Evolutionary conservation across 306 rosid species (phyloP).

Genomic region (Pterocarpus santalinus): DNA sequence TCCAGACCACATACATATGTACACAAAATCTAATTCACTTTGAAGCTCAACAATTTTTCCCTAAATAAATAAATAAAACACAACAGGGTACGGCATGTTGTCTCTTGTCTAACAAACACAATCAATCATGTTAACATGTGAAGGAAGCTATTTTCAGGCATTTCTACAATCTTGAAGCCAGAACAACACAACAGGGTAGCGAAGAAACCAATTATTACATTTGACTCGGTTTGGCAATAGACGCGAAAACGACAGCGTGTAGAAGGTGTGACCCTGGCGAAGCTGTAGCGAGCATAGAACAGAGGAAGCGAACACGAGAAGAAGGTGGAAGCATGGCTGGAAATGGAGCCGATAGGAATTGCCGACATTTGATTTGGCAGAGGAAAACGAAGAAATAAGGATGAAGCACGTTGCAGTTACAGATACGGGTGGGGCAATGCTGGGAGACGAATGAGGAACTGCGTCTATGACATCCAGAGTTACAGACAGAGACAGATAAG

Average conservation of each 20-base stretch:
- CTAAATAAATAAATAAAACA: neutral
- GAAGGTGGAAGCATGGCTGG: slow-evolving; percentile 30
- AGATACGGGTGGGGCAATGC: neutral
- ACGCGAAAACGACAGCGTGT: slow-evolving; percentile 38
- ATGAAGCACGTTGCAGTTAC: neutral
- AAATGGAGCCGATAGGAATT: slow-evolving; percentile 19
- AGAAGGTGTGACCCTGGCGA: slow-evolving; percentile 16
- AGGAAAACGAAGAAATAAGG: slow-evolving; percentile 15
- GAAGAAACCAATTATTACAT: slow-evolving; percentile 37
- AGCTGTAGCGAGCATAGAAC: slow-evolving; percentile 37
- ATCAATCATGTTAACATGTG: no score
- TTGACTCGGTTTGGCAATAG: slow-evolving; percentile 43
- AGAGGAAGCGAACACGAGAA: slow-evolving; percentile 33
- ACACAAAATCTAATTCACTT: slow-evolving; percentile 18
- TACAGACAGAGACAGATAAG: neutral
- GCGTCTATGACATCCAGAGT: no score
- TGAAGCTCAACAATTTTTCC: neutral
- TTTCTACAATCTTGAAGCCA: neutral
- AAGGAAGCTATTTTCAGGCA: neutral
- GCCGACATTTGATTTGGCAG: slow-evolving; percentile 38
- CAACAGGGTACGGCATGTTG: no score
- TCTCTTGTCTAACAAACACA: neutral
- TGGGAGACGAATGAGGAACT: neutral
- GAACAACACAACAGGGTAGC: neutral
- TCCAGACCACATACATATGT: neutral